Conservation (phyloP, 2,329 filamentous ascomycete genomes). For the Hypoxylon sp. region DNA sequence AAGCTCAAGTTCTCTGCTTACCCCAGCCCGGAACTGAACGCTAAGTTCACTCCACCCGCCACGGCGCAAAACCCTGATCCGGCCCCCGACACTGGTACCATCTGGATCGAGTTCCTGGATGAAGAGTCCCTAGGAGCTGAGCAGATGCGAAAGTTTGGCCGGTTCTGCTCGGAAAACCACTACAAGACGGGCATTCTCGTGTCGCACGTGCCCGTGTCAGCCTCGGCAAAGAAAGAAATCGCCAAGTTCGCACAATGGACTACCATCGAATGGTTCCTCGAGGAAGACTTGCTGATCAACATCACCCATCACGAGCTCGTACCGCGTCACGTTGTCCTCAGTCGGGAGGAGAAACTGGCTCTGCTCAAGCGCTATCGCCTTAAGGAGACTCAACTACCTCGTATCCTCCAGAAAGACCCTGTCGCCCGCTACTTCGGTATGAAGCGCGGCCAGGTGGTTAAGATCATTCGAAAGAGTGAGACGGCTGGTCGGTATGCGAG, state of each 20-base stretch:
- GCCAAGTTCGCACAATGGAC: constrained; percentile 79
- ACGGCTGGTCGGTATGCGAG: constrained; percentile 96
- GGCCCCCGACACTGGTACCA: constrained; percentile 80
- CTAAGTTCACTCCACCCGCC: constrained; percentile 81
- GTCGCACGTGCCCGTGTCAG: constrained; percentile 82
- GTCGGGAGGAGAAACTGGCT: constrained; percentile 86
- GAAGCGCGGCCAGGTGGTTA: constrained; percentile 93
- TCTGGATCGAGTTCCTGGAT: constrained; percentile 91
- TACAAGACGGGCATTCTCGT: constrained; percentile 94
- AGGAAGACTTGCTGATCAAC: constrained; percentile 96
- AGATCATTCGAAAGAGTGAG: constrained; percentile 96
- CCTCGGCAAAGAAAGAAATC: constrained; percentile 88
- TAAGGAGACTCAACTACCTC: constrained; percentile 96
- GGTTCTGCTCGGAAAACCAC: constrained; percentile 81
- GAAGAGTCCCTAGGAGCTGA: constrained; percentile 87
- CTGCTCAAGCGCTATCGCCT: constrained; percentile 90
- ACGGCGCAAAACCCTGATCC: constrained; percentile 77
- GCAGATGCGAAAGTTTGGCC: constrained; percentile 90
- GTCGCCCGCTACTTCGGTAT: constrained; percentile 93
- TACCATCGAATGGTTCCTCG: constrained; percentile 93
- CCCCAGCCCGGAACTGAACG: constrained; percentile 85
- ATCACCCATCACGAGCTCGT: constrained; percentile 98
- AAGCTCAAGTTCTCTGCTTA: constrained; percentile 90
- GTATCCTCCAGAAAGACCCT: constrained; percentile 91
- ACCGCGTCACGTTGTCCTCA: constrained; percentile 90